Evolutionary conservation across 2,329 filamentous ascomycete genomes (phyloP).

Genomic region (Chaetomium olivaceum): DNA sequence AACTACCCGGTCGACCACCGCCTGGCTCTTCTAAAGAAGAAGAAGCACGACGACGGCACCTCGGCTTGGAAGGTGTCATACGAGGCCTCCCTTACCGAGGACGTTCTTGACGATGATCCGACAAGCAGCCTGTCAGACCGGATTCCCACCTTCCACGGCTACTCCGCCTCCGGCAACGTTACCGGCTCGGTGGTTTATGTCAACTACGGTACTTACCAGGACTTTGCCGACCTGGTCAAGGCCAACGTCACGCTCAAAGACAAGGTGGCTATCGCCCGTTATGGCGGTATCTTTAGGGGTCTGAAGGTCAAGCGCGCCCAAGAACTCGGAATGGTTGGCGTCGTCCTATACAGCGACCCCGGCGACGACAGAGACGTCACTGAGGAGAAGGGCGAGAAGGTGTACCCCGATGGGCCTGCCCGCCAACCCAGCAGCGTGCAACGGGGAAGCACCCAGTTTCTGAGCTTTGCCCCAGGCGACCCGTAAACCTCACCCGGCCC

Average conservation of each 20-base stretch:
- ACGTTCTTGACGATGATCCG: conserved; percentile 78
- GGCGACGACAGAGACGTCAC: conserved; percentile 83
- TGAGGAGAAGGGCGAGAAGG: conserved; percentile 73
- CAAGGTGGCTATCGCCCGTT: conserved; percentile 84
- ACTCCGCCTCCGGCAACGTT: conserved; percentile 89
- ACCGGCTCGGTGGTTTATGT: conserved; percentile 84
- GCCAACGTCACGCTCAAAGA: conserved; percentile 75
- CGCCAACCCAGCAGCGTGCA: conserved; percentile 88
- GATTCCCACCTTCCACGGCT: conserved; percentile 91
- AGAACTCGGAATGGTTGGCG: conserved; percentile 85
- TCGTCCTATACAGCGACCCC: conserved; percentile 82
- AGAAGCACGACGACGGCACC: conserved; percentile 35
- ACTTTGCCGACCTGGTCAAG: conserved; percentile 78
- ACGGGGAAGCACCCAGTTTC: conserved; percentile 79
- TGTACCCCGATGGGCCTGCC: conserved; percentile 84
- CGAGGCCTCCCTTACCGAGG: conserved; percentile 79
- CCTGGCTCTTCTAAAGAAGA: conserved; percentile 62
- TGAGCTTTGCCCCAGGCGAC: conserved; percentile 70
- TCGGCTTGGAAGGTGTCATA: conserved; percentile 64
- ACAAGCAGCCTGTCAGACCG: conserved; percentile 71
- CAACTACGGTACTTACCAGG: conserved; percentile 85
- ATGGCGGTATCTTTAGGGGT: conserved; percentile 83
- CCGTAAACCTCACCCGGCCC: conserved; percentile 48
- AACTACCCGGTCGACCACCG: conserved; percentile 75
- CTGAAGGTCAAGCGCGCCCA: conserved; percentile 91